Conservation (phyloP, 2,329 filamentous ascomycete genomes). For the Ceratocystis lukuohia region DNA sequence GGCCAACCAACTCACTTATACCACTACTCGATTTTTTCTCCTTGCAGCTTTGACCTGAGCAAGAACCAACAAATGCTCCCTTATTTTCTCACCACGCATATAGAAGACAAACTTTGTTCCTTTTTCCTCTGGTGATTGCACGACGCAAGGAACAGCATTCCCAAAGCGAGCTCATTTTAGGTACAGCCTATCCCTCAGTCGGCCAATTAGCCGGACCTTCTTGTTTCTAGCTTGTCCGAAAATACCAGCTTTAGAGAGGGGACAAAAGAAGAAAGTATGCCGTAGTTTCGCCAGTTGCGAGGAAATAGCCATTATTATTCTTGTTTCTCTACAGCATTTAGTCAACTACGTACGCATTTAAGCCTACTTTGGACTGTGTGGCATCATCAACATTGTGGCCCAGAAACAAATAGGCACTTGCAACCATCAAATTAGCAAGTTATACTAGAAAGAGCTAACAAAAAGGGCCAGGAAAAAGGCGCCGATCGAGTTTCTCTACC, state of each 20-base stretch:
- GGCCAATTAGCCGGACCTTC: constrained; percentile 2
- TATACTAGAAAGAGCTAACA: background rate
- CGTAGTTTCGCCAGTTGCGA: too few species aligned
- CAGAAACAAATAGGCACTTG: background rate
- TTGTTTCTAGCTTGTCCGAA: background rate
- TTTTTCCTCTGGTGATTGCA: background rate
- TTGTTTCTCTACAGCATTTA: too few species aligned
- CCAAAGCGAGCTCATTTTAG: background rate
- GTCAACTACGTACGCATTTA: too few species aligned
- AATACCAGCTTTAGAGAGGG: background rate
- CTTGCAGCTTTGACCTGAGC: background rate
- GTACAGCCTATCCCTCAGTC: background rate
- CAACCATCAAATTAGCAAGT: background rate
- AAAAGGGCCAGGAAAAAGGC: background rate
- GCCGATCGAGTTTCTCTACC: background rate
- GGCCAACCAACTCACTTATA: too few species aligned
- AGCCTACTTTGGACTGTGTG: background rate
- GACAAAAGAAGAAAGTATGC: background rate
- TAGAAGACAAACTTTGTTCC: background rate
- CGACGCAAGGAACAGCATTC: background rate
- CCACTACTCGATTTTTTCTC: background rate
- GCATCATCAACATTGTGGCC: background rate
- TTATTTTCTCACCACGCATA: background rate
- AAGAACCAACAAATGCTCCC: background rate
- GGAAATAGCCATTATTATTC: too few species aligned